A percentile compares a stretch with the other conserved stretches of the same genome.
Evolutionary conservation across 1,284 basidiomycete species (phyloP).

Genomic region (Pyrrhoderma noxium): DNA sequence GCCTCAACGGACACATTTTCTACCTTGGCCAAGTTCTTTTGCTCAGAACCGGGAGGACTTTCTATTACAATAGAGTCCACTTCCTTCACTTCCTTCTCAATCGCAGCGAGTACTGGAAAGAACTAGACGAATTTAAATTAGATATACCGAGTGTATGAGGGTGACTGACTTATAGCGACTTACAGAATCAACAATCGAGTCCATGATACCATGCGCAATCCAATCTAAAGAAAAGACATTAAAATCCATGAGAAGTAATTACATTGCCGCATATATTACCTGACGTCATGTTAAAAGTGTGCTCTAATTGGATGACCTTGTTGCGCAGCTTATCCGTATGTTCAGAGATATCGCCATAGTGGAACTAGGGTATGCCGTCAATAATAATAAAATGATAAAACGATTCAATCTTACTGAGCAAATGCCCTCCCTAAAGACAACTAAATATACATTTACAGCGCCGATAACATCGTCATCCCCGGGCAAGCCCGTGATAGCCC

Average conservation of each 20-base stretch:
- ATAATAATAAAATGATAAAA: neutral
- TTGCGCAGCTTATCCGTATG: constrained; percentile 78
- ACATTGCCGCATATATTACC: constrained; percentile 36
- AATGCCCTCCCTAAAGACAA: constrained; percentile 87
- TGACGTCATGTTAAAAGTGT: constrained; percentile 59
- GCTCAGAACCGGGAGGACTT: constrained; percentile 23
- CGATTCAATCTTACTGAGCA: constrained; percentile 58
- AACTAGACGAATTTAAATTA: constrained; percentile 35
- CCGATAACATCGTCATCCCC: constrained; percentile 48
- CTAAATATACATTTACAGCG: constrained; percentile 82
- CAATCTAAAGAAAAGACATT: constrained; percentile 52
- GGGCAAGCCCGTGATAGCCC: constrained; percentile 22
- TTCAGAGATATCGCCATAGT: constrained; percentile 87
- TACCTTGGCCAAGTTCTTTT: constrained; percentile 15
- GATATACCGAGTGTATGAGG: neutral
- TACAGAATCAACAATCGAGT: constrained; percentile 84
- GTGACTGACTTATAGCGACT: neutral
- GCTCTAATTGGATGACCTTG: constrained; percentile 53
- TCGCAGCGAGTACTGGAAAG: constrained; percentile 79
- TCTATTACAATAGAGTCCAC: constrained; percentile 67
- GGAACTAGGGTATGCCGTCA: constrained; percentile 55
- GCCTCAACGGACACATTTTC: neutral
- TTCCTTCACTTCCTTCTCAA: constrained; percentile 76
- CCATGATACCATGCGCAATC: constrained; percentile 91
- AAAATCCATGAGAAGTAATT: neutral